Evolutionary conservation across 2,329 filamentous ascomycete genomes (phyloP).

Genomic region (Acrodontium crateriforme): DNA sequence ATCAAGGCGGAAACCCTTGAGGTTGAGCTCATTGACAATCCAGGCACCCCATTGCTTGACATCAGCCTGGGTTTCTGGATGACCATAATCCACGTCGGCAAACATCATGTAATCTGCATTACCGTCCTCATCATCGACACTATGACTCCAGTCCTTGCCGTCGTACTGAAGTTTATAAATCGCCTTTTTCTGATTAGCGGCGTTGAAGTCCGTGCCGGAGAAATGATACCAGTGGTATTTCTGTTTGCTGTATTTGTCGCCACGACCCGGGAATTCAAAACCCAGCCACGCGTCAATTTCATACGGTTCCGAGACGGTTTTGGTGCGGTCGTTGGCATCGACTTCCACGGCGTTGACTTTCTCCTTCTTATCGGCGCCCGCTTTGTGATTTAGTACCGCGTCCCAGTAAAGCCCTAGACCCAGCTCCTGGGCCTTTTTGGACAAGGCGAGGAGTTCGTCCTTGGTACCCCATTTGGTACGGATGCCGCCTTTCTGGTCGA

Average conservation of each 20-base stretch:
- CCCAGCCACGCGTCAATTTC: conserved; percentile 56
- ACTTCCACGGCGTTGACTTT: conserved; percentile 49
- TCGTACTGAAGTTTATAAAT: conserved; percentile 44
- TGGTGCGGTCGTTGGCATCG: conserved; percentile 25
- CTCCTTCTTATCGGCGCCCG: conserved; percentile 51
- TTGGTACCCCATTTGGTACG: conserved; percentile 56
- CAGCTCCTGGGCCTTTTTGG: conserved; percentile 35
- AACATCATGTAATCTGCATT: conserved; percentile 60
- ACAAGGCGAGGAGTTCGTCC: conserved; percentile 43
- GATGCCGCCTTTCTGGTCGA: conserved; percentile 49
- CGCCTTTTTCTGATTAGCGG: conserved; percentile 39
- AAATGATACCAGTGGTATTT: conserved; percentile 57
- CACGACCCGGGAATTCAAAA: conserved; percentile 49
- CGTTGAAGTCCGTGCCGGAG: conserved; percentile 51
- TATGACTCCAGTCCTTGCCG: conserved; percentile 47
- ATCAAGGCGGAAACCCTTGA: conserved; percentile 55
- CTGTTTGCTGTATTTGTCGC: conserved; percentile 43
- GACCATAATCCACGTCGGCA: conserved; percentile 51
- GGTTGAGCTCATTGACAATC: conserved; percentile 45
- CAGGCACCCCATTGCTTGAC: conserved; percentile 54
- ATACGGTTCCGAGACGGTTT: too few species aligned
- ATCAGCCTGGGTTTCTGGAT: conserved; percentile 49
- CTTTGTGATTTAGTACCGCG: conserved; percentile 58
- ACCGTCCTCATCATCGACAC: conserved; percentile 48
- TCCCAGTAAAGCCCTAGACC: conserved; percentile 52